A percentile compares a stretch with the other conserved stretches of the same genome.
Conservation (phyloP, 108 stramenopile species). For the Cyclotella sp. region DNA sequence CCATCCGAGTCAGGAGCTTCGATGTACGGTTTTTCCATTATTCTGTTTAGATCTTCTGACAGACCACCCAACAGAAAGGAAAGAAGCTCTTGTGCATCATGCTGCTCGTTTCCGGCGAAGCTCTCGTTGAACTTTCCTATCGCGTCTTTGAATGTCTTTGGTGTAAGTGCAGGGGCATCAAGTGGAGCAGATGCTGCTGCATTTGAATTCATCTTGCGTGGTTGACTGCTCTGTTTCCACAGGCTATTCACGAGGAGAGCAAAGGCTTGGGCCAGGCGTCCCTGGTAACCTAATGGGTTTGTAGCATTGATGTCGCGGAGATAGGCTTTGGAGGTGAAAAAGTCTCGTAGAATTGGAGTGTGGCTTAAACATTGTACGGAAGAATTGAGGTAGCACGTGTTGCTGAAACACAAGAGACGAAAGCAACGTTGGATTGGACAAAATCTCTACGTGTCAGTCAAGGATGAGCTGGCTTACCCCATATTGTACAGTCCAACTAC, state of each 20-base stretch:
- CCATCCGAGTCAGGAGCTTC: slow-evolving; percentile 92
- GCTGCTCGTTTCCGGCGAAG: slow-evolving; percentile 96
- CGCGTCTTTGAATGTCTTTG: slow-evolving; percentile 92
- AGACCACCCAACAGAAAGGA: slow-evolving; percentile 91
- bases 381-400: slow-evolving; percentile 97
- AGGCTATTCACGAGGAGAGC: slow-evolving; percentile 90
- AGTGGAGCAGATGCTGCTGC: slow-evolving; percentile 76
- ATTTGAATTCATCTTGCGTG: slow-evolving; percentile 42
- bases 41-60: slow-evolving; percentile 97
- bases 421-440: neutral
- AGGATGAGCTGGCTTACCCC: slow-evolving; percentile 58
- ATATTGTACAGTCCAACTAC: slow-evolving; percentile 89
- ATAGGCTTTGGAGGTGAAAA: slow-evolving; percentile 91
- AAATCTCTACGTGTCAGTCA: neutral
- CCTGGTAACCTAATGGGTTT: slow-evolving; percentile 94
- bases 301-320: slow-evolving; percentile 92
- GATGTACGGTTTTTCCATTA: slow-evolving; percentile 95
- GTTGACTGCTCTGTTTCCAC: slow-evolving; percentile 73
- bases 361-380: slow-evolving; percentile 95
- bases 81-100: slow-evolving; percentile 97
- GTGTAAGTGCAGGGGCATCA: slow-evolving; percentile 82
- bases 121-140: slow-evolving; percentile 91
- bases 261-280: slow-evolving; percentile 92
- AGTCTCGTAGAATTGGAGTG: slow-evolving; percentile 93
- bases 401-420: slow-evolving; percentile 46